Conservation (phyloP, 1,139 yeast species). For the Kurtzmaniella quercitrusa region DNA sequence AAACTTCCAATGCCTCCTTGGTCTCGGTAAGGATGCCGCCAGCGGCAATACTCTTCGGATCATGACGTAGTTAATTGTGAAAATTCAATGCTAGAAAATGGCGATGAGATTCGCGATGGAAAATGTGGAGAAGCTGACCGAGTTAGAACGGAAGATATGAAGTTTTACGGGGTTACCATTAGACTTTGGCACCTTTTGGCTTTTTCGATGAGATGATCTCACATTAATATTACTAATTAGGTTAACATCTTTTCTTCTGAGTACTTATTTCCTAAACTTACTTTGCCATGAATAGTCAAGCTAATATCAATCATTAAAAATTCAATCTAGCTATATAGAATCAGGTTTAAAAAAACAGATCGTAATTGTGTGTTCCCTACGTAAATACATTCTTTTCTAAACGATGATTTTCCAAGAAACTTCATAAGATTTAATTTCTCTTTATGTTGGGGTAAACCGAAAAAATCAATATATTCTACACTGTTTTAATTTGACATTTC, state of each 20-base stretch:
- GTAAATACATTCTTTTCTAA: too few species aligned
- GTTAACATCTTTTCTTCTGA: neutral
- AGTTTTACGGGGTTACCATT: neutral
- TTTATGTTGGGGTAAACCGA: neutral
- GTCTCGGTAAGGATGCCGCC: neutral
- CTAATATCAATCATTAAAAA: too few species aligned
- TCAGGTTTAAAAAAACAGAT: too few species aligned
- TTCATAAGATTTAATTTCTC: too few species aligned
- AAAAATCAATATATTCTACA: neutral
- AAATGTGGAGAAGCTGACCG: too few species aligned
- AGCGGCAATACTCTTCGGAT: neutral
- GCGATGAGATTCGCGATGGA: neutral
- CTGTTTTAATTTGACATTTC: neutral
- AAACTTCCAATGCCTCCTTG: neutral
- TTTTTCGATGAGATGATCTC: too few species aligned
- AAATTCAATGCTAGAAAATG: neutral
- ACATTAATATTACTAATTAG: too few species aligned
- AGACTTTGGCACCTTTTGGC: too few species aligned
- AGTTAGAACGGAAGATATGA: too few species aligned
- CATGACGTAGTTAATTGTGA: neutral
- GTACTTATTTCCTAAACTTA: neutral
- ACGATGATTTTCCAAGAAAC: too few species aligned
- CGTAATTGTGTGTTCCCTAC: too few species aligned
- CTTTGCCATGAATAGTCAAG: neutral
- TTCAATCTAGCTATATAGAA: too few species aligned